Evolutionary conservation across 2,329 filamentous ascomycete genomes (phyloP).

Genomic region (Knufia fluminis): DNA sequence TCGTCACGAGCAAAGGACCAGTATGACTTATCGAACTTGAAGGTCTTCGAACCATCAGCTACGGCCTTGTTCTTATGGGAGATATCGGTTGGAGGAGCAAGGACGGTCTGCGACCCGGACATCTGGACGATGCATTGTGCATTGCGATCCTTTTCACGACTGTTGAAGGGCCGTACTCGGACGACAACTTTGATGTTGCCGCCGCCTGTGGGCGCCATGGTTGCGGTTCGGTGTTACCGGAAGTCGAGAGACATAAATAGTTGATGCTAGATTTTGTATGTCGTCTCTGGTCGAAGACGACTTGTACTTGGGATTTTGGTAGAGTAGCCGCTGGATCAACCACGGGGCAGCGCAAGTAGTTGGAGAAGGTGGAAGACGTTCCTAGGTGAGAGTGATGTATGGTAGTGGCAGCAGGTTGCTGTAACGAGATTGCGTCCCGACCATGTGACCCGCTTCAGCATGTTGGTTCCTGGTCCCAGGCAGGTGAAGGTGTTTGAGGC

Average conservation of each 20-base stretch:
- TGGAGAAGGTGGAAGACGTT: too few species aligned
- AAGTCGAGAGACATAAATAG: background rate
- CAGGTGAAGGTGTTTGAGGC: too few species aligned
- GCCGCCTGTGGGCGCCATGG: conserved; percentile 65
- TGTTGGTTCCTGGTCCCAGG: too few species aligned
- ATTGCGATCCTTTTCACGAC: conserved; percentile 82
- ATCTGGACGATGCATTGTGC: conserved; percentile 97
- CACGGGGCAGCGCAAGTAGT: too few species aligned
- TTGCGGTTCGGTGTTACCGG: conserved; percentile 13
- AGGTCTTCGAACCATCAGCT: conserved; percentile 66
- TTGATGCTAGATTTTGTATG: too few species aligned
- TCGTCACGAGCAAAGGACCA: conserved; percentile 90
- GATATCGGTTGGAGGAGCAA: conserved; percentile 60
- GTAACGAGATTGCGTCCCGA: background rate
- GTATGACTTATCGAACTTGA: conserved; percentile 94
- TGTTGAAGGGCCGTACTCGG: conserved; percentile 89
- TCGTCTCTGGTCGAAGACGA: background rate
- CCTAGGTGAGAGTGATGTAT: too few species aligned
- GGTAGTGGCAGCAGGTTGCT: too few species aligned
- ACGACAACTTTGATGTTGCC: conserved; percentile 99
- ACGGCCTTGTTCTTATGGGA: conserved; percentile 52
- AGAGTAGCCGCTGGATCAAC: too few species aligned
- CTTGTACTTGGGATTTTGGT: too few species aligned
- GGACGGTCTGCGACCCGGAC: conserved; percentile 83
- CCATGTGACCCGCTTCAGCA: background rate